A percentile compares a stretch with the other conserved stretches of the same genome.
These are phyloP conservation scores for Solanum hybrid DNA, from an alignment of 305 asterid genomes.

Conservation along the genomic window DNA sequence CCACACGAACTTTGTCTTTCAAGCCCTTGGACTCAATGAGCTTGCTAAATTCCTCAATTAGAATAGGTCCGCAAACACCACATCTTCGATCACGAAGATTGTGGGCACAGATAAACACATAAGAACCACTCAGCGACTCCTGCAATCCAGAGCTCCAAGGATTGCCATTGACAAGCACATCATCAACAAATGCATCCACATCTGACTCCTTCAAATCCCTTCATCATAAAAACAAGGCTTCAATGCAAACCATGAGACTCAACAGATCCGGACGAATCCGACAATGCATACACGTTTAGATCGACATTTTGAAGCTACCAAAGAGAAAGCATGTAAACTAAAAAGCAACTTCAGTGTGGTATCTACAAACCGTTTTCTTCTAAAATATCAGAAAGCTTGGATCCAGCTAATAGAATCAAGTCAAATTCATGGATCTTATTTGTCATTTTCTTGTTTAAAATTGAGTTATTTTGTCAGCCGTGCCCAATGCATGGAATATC, in stretches of 20 bases:
- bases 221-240: neutral
- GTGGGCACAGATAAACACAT: constrained; percentile 90
- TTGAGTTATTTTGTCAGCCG: neutral
- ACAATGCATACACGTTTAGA: neutral
- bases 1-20: constrained; percentile 45
- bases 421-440: neutral
- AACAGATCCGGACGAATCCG: neutral
- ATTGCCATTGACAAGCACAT: constrained; percentile 68
- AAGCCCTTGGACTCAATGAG: constrained; percentile 50
- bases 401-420: neutral
- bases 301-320: neutral
- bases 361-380: neutral
- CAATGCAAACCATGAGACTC: neutral
- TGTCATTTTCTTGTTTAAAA: neutral
- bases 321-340: neutral
- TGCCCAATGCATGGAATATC: neutral
- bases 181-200: constrained; percentile 72
- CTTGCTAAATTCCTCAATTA: constrained; percentile 67
- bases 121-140: constrained; percentile 62
- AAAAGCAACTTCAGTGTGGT: neutral
- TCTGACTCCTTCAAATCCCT: constrained; percentile 45
- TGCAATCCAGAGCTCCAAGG: constrained; percentile 61
- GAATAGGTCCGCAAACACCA: constrained; percentile 94
- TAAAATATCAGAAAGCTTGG: neutral
- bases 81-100: constrained; percentile 73